phyloP scores from a whole-genome alignment of 257 asterid genomes.

The Solanum lycopersicoides region DNA sequence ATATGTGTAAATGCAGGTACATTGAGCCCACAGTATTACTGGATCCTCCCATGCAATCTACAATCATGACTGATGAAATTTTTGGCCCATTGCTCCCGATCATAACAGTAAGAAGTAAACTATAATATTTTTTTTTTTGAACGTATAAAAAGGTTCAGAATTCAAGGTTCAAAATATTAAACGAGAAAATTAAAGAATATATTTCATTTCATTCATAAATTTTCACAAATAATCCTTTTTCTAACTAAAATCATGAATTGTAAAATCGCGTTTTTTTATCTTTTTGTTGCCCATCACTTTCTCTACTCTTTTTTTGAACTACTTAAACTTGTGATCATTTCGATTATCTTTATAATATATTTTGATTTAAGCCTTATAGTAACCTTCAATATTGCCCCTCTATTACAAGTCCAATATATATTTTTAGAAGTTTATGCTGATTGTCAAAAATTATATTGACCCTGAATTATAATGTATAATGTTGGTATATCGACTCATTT shows the following conservation, averaged over 20 bases:
- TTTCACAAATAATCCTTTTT: not conserved
- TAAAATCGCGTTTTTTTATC: not conserved
- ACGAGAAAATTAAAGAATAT: too few species aligned
- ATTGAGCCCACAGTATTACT: conserved; percentile 64
- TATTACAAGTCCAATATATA: not conserved
- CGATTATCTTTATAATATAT: too few species aligned
- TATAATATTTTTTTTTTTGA: not conserved
- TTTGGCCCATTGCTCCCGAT: conserved; percentile 84
- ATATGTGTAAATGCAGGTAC: conserved; percentile 21
- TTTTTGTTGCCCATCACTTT: not conserved
- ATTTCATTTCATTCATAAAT: too few species aligned
- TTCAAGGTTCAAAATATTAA: too few species aligned
- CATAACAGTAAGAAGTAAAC: conserved; percentile 32
- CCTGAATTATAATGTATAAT: not conserved
- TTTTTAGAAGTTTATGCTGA: not conserved
- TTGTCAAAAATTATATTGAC: not conserved
- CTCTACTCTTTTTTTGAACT: not conserved
- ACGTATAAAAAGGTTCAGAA: too few species aligned
- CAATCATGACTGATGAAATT: conserved; percentile 67
- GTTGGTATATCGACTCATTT: not conserved
- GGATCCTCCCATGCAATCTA: conserved; percentile 63
- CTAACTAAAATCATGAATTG: too few species aligned
- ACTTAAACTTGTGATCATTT: too few species aligned
- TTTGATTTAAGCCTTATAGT: not conserved
- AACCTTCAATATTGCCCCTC: too few species aligned